A percentile compares a stretch with the other conserved stretches of the same genome.
These are phyloP conservation scores for Bimuria novae-zelandiae DNA, from an alignment of 2,329 filamentous ascomycete species.

Conservation along the genomic window DNA sequence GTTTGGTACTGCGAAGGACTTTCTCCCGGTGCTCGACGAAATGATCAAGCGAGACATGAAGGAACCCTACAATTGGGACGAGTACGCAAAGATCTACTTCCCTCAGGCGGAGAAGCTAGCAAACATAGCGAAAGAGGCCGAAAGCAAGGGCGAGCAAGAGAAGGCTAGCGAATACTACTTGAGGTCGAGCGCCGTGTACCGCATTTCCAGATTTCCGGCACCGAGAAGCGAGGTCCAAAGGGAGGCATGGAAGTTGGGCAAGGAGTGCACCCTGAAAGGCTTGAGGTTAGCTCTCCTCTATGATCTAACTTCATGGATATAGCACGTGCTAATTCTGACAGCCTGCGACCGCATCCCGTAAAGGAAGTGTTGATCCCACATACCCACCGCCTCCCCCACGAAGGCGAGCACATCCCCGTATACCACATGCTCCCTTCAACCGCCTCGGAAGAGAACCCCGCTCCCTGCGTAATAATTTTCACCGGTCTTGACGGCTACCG, in stretches of 20 bases:
- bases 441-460: constrained; percentile 49
- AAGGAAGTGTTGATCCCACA: constrained; percentile 67
- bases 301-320: not conserved
- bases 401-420: constrained; percentile 63
- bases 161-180: constrained; percentile 67
- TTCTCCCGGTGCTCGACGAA: constrained; percentile 69
- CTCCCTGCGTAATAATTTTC: constrained; percentile 60
- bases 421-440: constrained; percentile 66
- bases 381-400: constrained; percentile 53
- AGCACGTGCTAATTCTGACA: constrained; percentile 3
- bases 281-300: constrained; percentile 30
- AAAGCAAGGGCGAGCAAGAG: constrained; percentile 54
- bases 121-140: constrained; percentile 56
- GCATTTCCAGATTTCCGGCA: constrained; percentile 72
- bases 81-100: constrained; percentile 66
- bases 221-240: constrained; percentile 57
- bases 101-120: constrained; percentile 64
- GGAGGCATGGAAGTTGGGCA: constrained; percentile 68
- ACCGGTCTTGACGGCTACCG: constrained; percentile 64
- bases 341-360: constrained; percentile 57
- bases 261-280: constrained; percentile 65
- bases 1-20: constrained; percentile 70
- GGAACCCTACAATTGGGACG: constrained; percentile 65
- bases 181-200: constrained; percentile 62
- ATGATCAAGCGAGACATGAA: constrained; percentile 66